phyloP scores from a whole-genome alignment of 306 rosid genomes.

The Cucurbita argyrosperma region DNA sequence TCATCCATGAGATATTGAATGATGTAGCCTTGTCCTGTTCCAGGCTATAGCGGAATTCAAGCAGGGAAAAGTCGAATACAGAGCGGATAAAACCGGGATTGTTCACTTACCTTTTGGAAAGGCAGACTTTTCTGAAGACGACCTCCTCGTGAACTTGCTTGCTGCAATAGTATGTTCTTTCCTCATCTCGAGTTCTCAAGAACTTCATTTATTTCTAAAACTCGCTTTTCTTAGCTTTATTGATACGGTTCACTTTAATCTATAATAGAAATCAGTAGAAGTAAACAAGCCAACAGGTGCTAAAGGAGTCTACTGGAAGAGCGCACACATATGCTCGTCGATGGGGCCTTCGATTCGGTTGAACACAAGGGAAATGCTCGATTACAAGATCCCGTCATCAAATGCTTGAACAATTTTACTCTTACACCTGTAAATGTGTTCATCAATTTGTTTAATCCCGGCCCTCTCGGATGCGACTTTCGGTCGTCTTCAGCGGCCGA shows the following conservation, averaged over 20 bases:
- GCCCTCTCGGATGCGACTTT: not conserved
- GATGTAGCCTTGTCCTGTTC: not conserved
- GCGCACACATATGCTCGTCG: constrained; percentile 84
- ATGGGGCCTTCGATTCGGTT: constrained; percentile 94
- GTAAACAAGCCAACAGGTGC: constrained; percentile 88
- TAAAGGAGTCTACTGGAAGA: constrained; percentile 96
- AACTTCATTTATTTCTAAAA: not conserved
- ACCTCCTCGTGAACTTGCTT: constrained; percentile 66
- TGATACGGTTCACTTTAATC: not conserved
- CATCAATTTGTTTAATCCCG: constrained; percentile 6
- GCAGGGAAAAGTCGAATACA: constrained; percentile 89
- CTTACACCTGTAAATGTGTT: constrained; percentile 39
- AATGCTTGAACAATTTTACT: constrained; percentile 21
- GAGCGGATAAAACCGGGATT: constrained; percentile 98
- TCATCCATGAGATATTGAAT: not conserved
- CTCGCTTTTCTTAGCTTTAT: not conserved
- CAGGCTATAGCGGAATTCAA: constrained; percentile 97
- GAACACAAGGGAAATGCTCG: constrained; percentile 81
- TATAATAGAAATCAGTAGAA: constrained; percentile 73
- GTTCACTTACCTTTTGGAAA: constrained; percentile 92
- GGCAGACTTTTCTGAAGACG: constrained; percentile 75
- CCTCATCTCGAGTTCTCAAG: not conserved
- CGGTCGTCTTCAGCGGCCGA: not conserved
- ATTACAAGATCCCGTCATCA: constrained; percentile 45
- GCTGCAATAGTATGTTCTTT: constrained; percentile 63